These are phyloP conservation scores for Ulota crispa DNA, from an alignment of 225 moss, liverwort and hornwort species.

Conservation along the genomic window DNA sequence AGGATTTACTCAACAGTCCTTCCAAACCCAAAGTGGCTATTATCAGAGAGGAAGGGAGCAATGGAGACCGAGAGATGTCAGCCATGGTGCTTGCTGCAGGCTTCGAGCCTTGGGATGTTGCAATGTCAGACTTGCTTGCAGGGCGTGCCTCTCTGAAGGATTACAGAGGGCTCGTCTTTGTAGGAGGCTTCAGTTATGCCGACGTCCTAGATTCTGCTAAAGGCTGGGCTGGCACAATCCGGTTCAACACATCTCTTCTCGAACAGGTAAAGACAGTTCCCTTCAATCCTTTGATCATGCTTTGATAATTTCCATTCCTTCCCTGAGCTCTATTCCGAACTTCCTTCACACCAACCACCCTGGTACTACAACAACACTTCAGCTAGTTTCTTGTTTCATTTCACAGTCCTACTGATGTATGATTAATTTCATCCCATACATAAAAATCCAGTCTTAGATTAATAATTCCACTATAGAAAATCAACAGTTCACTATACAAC, in stretches of 20 bases:
- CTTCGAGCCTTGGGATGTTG: conserved; percentile 96
- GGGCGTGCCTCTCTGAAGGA: conserved; percentile 61
- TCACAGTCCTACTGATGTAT: neutral
- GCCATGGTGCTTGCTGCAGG: conserved; percentile 92
- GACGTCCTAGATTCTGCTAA: conserved; percentile 98
- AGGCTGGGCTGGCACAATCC: conserved; percentile 98
- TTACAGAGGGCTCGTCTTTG: conserved; percentile 82
- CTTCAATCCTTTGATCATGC: neutral
- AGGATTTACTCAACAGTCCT: conserved; percentile 48
- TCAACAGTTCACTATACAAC: neutral
- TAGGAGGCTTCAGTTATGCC: conserved; percentile 97
- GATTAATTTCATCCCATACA: neutral
- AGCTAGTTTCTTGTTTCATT: neutral
- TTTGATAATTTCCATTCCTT: neutral
- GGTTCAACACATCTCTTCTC: conserved; percentile 72
- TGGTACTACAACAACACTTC: neutral
- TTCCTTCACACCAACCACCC: neutral
- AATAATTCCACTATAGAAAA: neutral
- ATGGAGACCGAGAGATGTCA: conserved; percentile 96
- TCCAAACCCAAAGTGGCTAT: conserved; percentile 88
- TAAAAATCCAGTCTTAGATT: neutral
- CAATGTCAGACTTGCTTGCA: conserved; percentile 89
- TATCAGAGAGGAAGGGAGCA: conserved; percentile 97
- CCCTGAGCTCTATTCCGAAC: neutral
- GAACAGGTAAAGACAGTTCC: conserved; percentile 55